phyloP scores from a whole-genome alignment of 2,329 filamentous ascomycete genomes.

The Pyrenophora seminiperda region DNA sequence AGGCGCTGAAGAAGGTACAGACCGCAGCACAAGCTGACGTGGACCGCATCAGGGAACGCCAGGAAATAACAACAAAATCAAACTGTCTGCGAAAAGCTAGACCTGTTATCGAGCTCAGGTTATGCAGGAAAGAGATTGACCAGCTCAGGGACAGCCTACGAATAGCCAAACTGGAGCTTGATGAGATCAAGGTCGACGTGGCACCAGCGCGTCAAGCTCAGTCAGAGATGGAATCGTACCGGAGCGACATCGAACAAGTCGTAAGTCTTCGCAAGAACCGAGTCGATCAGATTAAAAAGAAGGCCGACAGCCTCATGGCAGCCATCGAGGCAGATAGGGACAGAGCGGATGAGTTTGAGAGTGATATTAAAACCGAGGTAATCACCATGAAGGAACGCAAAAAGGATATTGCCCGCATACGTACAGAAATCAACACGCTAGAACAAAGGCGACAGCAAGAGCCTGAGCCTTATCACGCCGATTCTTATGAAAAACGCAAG shows the following conservation, averaged over 20 bases:
- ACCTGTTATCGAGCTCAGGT: conserved; percentile 68
- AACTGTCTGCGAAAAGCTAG: conserved; percentile 68
- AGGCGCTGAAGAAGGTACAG: conserved; percentile 74
- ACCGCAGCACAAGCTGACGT: conserved; percentile 78
- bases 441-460: conserved; percentile 66
- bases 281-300: conserved; percentile 61
- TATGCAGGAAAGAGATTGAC: conserved; percentile 56
- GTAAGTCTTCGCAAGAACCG: conserved; percentile 61
- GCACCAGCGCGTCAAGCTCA: conserved; percentile 73
- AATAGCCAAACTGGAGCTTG: conserved; percentile 62
- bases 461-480: conserved; percentile 70
- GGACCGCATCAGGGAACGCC: conserved; percentile 77
- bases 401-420: conserved; percentile 36
- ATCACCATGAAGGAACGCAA: conserved; percentile 50
- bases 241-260: conserved; percentile 60
- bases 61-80: conserved; percentile 67
- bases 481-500: conserved; percentile 73
- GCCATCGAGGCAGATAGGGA: conserved; percentile 44
- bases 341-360: conserved; percentile 51
- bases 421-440: conserved; percentile 64
- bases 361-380: conserved; percentile 48
- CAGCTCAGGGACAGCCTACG: conserved; percentile 63
- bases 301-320: conserved; percentile 52
- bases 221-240: conserved; percentile 72
- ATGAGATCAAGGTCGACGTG: conserved; percentile 63